These are phyloP conservation scores for Arctium lappa DNA, from an alignment of 129 eudicot species.

Conservation along the genomic window DNA sequence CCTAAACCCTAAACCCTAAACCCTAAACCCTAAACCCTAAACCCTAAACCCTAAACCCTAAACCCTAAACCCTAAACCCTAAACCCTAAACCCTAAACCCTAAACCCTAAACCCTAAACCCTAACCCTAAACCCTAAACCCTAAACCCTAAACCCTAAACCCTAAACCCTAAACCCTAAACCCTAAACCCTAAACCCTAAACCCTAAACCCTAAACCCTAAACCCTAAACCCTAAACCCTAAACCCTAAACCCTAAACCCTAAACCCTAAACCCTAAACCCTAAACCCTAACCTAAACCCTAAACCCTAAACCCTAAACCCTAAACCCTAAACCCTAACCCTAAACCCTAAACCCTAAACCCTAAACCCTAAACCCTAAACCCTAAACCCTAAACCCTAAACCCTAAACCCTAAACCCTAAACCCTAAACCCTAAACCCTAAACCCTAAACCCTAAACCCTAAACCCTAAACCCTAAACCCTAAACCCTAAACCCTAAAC, in stretches of 20 bases:
- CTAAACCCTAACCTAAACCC: no score
- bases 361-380: no score
- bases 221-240: constrained; percentile 6
- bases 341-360: no score
- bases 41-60: constrained; percentile 11
- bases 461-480: no score
- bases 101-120: no score
- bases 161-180: neutral
- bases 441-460: no score
- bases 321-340: no score
- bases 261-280: neutral
- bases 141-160: neutral
- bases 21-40: constrained; percentile 2
- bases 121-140: constrained; percentile 13
- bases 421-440: no score
- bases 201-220: constrained; percentile 4
- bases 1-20: constrained; percentile 9
- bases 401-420: no score
- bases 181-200: constrained; percentile 9
- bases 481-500: no score
- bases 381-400: no score
- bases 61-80: constrained; percentile 11
- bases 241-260: constrained; percentile 15
- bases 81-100: constrained; percentile 14
- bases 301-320: no score